These are phyloP conservation scores for Neonectria ditissima DNA, from an alignment of 2,329 filamentous ascomycete genomes.

Conservation along the genomic window DNA sequence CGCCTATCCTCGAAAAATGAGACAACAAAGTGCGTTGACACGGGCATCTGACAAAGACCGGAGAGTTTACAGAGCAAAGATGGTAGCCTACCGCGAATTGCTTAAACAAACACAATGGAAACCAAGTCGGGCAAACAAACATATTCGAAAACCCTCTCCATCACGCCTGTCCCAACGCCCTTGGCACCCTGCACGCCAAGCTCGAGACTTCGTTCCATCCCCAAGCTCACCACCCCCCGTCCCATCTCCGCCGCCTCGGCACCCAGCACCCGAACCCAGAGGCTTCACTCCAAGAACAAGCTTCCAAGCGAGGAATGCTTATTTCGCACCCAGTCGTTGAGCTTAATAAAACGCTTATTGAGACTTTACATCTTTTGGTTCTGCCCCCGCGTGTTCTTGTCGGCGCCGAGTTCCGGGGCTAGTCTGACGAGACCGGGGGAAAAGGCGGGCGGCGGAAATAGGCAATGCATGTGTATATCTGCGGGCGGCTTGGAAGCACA, in stretches of 20 bases:
- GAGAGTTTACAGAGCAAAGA: constrained; percentile 3
- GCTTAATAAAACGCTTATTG: constrained; percentile 3
- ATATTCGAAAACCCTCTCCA: too few species aligned
- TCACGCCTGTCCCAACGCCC: neutral
- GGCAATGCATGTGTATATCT: neutral
- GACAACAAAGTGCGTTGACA: neutral
- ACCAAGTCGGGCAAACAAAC: too few species aligned
- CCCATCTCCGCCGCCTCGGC: neutral
- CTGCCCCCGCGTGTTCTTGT: neutral
- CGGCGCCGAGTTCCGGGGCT: neutral
- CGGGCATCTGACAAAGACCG: neutral
- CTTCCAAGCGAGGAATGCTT: constrained; percentile 19
- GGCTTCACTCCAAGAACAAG: constrained; percentile 10
- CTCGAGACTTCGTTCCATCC: neutral
- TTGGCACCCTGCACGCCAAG: constrained; percentile 30
- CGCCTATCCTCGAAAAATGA: neutral
- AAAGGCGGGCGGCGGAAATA: neutral
- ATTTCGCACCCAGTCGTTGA: constrained; percentile 5
- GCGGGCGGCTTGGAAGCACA: constrained; percentile 8
- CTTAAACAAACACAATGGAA: neutral
- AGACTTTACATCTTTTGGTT: neutral
- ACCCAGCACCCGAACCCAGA: neutral
- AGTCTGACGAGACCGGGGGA: neutral
- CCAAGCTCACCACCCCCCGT: neutral
- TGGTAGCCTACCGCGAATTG: neutral